Evolutionary conservation across 306 rosid species (phyloP), one percentile per base, ranked within the genome.

Genomic region (Fragaria ananassa): DNA sequence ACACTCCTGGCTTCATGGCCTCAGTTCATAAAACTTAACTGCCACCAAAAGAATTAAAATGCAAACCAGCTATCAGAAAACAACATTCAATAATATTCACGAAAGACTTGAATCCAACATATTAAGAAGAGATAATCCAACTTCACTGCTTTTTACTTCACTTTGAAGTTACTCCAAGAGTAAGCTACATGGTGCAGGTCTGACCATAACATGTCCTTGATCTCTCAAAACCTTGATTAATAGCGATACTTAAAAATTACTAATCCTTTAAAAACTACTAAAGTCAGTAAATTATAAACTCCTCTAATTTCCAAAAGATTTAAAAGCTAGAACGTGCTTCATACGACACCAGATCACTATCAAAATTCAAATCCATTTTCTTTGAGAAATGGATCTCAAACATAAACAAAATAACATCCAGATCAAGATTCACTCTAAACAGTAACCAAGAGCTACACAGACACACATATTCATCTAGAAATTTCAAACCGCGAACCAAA

Each of bases 1-100:
- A 89, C 41, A 53, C 57, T 76, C 75, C 86, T 12, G 82, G 91
- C 91, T 80, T 86, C 93, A 90, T 90, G 73, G 79, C 80, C 63
- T 82, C 65, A 29, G 75, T 74, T 81, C 60, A 68, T 72, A 29
- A 18, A 74, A 50, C 45, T 56, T 25, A 45, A 50, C 77, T 23
- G 57, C 54, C 23, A 35, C 18, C 27, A 10, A 62, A 13, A 67
- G 66, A 46, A 10, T 37, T 27, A 41, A 46, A 45, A 41, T 1
- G 2, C 3, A 66, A 68, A 76, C 47, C 71, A 49, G 1, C n/a
- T 18, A 76, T 65, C 58, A 60, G 68, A 74, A 65, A 18, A 58
- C 70, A 25, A 61, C 63, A 57, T 15, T 44, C 45, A 10, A 53
- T 61, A 29, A 50, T 15, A 34, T 29, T 37, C 70, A 56, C 3